Base-by-base conservation (phyloP, 2,329 filamentous ascomycete species). In the Arthrobotrys pseudoclavata region DNA sequence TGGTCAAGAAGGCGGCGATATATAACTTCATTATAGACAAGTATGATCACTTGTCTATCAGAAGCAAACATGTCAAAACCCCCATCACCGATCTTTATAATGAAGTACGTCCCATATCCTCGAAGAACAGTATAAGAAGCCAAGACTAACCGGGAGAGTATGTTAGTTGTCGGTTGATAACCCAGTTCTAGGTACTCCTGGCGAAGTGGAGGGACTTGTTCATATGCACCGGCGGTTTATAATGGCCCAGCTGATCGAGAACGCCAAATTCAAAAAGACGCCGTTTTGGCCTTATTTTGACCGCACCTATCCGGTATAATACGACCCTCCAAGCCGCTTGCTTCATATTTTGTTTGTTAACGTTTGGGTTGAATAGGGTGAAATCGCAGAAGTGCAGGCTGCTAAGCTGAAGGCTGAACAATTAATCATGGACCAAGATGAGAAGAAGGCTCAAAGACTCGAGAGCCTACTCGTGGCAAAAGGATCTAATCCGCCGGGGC, bases 21-120 rank as follows among this genome's bases (percentile, higher is more conserved):
- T 81, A 80, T 77, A 75, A 79, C 52, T 81, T 81, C 47, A 55
- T 81, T 37, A 61, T 79, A 29, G 80, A 80, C 37, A 79, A 76
- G 55, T 81, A 81, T 18, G 75, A 69, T 7, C 47, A 45, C 31
- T 6, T 77, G 24, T 42, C 60, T 18, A 18, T 22, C 3, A 67
- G 52, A 22, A 69, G 67, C 13, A 62, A 62, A 15, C 67, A 47
- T 10, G n/a, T 71, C 5, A 71, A 63, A 31, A 71, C 74, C 15
- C 22, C 67, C 10, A 71, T 77, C 52, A 40, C 34, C 13, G 26
- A 70, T 4, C 18, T 77, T 5, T 77, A 63, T 47, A 40, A 52
- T n/a, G 74, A 77, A 50, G 74, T 77, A 45, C 18, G 47, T 55
- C 31, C n/a, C 18, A 10, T 18, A 18, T 34, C 42, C 9, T 7